Base-by-base conservation (phyloP, 371 early-diverging fungal species). In the Saksenaea oblongispora region DNA sequence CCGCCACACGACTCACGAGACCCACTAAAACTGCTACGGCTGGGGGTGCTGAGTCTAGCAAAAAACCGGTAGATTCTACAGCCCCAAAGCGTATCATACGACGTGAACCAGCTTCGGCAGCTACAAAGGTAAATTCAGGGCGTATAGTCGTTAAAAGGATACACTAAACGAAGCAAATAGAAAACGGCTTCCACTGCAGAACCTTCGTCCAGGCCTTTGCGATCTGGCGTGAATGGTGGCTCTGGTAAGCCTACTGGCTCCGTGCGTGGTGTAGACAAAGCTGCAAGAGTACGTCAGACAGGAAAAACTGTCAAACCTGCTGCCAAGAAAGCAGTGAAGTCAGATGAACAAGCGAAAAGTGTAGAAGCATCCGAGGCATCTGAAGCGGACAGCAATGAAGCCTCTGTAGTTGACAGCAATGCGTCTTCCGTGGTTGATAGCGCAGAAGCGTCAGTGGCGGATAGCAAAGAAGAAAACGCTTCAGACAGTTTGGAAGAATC, bases 41-140 rank as follows among this genome's bases (percentile, higher is more conserved):
- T 24, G 54, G 55, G 5, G 31, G 57, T 51, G 24, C 56, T 54
- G 56, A 51, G 54, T 36, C 34, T 27, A 14, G 26, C 39, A 58
- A 47, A 28, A 34, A 57, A 34, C 11, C 58, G 5, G 14, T 36
- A 22, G 62, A 61, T 18, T 41, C 54, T 3, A 42, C 63, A 14
- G 3, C 51, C 55, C 22, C 69, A 36, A 51, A 64, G 22, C 56
- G 61, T 37, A 44, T 64, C 24, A 15, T 57, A 10, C 64, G 62
- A 41, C 55, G 65, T 41, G 41, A 51, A 24, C 61, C 65, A 39
- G 54, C 64, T 47, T 3, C 58, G 26, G 47, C 47, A 1, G 24
- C 58, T 34, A 57, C 56, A 24, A 22, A 28, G 34, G 62, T 65
- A 31, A 34, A 26, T 11, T 56, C 15, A 34, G n/a, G 34, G 58